Percentiles rank a stretch among this genome's conserved stretches.
These are phyloP conservation scores for Evernia prunastri DNA, from an alignment of 495 filamentous ascomycete genomes.

Conservation along the genomic window DNA sequence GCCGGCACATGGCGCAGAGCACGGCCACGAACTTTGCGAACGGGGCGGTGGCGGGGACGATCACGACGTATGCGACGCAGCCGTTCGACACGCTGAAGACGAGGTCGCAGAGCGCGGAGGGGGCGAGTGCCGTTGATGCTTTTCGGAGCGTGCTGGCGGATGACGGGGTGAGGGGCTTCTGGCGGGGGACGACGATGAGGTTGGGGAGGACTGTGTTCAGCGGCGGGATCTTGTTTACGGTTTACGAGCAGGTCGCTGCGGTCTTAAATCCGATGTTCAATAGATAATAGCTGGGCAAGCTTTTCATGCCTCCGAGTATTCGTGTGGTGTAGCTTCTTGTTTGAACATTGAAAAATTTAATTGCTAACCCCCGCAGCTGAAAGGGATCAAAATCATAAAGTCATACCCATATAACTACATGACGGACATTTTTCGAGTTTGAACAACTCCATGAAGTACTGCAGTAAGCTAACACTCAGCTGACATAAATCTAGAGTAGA, in stretches of 20 bases:
- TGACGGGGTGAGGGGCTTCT: constrained; percentile 54
- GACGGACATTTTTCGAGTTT: no score
- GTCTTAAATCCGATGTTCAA: constrained; percentile 24
- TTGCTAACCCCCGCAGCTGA: no score
- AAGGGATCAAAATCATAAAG: no score
- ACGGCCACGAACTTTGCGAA: constrained; percentile 52
- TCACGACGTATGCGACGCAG: constrained; percentile 58
- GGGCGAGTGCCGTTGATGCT: constrained; percentile 48
- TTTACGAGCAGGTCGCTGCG: constrained; percentile 50
- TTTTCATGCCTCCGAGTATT: no score
- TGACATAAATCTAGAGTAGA: no score
- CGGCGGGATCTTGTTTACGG: constrained; percentile 60
- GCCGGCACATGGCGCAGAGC: constrained; percentile 36
- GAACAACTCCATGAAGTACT: no score
- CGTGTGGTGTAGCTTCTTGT: no score
- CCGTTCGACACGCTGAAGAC: constrained; percentile 67
- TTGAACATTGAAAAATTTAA: no score
- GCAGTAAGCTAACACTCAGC: no score
- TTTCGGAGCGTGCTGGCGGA: constrained; percentile 45
- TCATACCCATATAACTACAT: no score
- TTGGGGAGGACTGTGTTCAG: constrained; percentile 55
- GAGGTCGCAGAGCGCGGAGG: constrained; percentile 48
- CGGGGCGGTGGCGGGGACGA: constrained; percentile 51
- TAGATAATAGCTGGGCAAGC: constrained; percentile 5
- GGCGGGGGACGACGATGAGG: constrained; percentile 63